These are phyloP conservation scores for Penicillium atrosanguineum DNA, from an alignment of 495 filamentous ascomycete species.

Conservation along the genomic window DNA sequence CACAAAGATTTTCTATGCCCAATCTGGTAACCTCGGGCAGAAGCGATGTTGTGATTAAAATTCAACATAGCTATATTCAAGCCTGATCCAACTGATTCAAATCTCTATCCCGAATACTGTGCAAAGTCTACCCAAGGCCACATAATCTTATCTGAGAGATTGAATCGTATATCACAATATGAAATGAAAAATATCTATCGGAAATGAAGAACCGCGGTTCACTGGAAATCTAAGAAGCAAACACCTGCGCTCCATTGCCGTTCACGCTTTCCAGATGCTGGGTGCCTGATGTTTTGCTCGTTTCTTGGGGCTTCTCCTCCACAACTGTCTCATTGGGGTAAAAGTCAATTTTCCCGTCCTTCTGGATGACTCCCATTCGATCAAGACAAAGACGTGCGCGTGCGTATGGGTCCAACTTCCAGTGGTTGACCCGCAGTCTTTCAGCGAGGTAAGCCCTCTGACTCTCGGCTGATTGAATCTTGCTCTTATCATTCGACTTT, in stretches of 20 bases:
- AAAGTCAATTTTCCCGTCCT: conserved; percentile 62
- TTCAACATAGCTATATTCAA: no score
- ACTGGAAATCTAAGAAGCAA: conserved; percentile 9
- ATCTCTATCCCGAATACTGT: no score
- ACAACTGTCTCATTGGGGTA: conserved; percentile 44
- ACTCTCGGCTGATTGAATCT: conserved; percentile 42
- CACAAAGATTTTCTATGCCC: no score
- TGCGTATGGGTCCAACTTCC: conserved; percentile 72
- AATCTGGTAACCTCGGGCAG: no score
- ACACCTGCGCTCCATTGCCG: neutral
- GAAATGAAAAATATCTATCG: neutral
- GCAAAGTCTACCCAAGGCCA: no score
- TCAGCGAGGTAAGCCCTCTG: conserved; percentile 60
- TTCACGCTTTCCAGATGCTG: conserved; percentile 29
- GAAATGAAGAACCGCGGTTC: neutral
- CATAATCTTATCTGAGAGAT: no score
- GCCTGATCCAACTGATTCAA: no score
- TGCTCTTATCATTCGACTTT: conserved; percentile 35
- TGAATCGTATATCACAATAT: neutral
- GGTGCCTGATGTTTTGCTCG: conserved; percentile 26
- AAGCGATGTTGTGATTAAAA: no score
- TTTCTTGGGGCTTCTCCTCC: conserved; percentile 8
- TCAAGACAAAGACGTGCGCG: conserved; percentile 71
- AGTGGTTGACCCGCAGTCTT: conserved; percentile 71
- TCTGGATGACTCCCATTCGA: conserved; percentile 61